Conservation (phyloP, 2,329 filamentous ascomycete genomes). For the Stemphylium lycopersici region DNA sequence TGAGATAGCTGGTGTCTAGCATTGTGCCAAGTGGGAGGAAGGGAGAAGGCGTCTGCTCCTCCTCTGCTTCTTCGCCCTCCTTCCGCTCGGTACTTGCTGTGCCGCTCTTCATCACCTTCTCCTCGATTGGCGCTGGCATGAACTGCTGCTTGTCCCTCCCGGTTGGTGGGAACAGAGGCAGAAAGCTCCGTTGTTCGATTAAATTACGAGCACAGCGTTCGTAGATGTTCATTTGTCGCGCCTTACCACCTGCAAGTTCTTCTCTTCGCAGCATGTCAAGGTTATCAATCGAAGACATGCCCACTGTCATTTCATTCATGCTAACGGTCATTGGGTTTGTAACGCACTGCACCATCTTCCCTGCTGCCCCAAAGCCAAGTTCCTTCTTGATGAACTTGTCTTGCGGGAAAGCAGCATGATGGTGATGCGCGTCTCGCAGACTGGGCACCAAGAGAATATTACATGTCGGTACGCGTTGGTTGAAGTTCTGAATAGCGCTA, state of each 20-base stretch:
- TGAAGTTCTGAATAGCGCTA: slow-evolving; percentile 73
- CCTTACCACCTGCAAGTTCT: slow-evolving; percentile 67
- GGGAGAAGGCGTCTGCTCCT: slow-evolving; percentile 55
- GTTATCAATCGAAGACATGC: slow-evolving; percentile 81
- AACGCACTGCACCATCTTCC: slow-evolving; percentile 74
- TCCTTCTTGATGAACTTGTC: slow-evolving; percentile 72
- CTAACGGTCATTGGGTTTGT: slow-evolving; percentile 90
- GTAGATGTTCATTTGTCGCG: slow-evolving; percentile 65
- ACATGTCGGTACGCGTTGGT: slow-evolving; percentile 72
- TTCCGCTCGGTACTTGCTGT: slow-evolving; percentile 28
- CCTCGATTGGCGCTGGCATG: slow-evolving; percentile 40
- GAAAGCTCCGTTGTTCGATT: slow-evolving; percentile 89
- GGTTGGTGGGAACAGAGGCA: slow-evolving; percentile 83
- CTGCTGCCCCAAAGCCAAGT: slow-evolving; percentile 68
- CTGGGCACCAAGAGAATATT: slow-evolving; percentile 85
- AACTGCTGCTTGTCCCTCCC: slow-evolving; percentile 72
- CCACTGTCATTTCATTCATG: slow-evolving; percentile 85
- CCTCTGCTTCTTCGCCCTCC: slow-evolving; percentile 50
- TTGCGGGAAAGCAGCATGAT: slow-evolving; percentile 87
- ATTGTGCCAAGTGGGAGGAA: slow-evolving; percentile 67
- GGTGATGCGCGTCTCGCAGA: slow-evolving; percentile 78
- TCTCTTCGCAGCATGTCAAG: slow-evolving; percentile 81
- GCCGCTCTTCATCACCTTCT: slow-evolving; percentile 63
- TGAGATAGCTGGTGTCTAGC: slow-evolving; percentile 82
- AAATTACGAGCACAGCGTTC: slow-evolving; percentile 76